phyloP scores from a whole-genome alignment of 73 alveolate species.

The Effrenium voratum region DNA sequence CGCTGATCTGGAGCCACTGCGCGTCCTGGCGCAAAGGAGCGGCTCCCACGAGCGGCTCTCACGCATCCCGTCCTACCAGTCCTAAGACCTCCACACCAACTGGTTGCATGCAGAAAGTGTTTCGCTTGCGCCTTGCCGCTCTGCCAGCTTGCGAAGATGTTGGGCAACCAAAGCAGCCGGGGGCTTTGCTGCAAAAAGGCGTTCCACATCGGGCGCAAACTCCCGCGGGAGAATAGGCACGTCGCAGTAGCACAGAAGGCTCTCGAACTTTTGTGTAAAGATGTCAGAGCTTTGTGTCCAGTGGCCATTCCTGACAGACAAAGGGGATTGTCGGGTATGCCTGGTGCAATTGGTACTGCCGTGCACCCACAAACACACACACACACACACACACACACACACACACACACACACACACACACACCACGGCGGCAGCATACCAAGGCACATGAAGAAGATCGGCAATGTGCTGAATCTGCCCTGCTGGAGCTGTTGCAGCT shows the following conservation, averaged over 20 bases:
- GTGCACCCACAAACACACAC: neutral
- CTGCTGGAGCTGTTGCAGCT: neutral
- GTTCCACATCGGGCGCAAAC: neutral
- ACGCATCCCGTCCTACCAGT: too few relatives aligned
- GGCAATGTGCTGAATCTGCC: neutral
- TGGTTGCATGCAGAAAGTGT: too few relatives aligned
- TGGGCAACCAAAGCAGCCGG: neutral
- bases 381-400: neutral
- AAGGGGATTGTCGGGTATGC: neutral
- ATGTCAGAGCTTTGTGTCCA: neutral
- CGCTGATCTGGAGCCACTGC: too few relatives aligned
- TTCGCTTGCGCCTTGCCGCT: too few relatives aligned
- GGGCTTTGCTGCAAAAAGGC: neutral
- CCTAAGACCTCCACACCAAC: too few relatives aligned
- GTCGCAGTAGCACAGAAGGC: neutral
- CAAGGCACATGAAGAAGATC: neutral
- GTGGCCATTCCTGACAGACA: neutral
- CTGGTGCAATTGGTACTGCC: neutral
- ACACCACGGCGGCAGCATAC: neutral
- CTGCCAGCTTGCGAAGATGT: slow-evolving; percentile 34
- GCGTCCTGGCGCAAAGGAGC: too few relatives aligned
- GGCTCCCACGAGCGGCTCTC: too few relatives aligned
- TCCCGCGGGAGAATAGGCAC: neutral
- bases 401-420: neutral
- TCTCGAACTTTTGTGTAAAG: neutral